Evolutionary conservation across 2,329 filamentous ascomycete genomes (phyloP).

Genomic region (Balansia obtecta): DNA sequence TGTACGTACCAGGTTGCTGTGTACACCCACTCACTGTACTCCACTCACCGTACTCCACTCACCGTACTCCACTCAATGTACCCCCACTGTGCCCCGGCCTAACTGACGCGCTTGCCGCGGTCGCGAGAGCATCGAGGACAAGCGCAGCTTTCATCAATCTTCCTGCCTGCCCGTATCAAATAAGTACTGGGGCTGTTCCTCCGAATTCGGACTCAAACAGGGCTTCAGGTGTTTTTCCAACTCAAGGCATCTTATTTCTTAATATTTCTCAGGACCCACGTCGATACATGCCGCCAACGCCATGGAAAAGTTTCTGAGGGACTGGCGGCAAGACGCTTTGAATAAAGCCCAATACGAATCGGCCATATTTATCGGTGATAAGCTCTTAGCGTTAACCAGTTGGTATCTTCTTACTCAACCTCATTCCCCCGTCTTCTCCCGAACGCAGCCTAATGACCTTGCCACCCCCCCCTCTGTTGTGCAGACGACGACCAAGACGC

Average conservation of each 20-base stretch:
- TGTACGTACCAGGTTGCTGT: no score
- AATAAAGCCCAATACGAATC: constrained; percentile 95
- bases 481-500: constrained; percentile 86
- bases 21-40: no score
- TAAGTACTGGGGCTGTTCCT: no score
- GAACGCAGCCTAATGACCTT: neutral
- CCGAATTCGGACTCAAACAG: no score
- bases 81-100: no score
- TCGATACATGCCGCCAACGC: neutral
- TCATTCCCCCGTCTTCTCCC: neutral
- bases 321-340: constrained; percentile 89
- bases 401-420: constrained; percentile 19
- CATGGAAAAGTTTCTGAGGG: constrained; percentile 89
- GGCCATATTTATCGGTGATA: constrained; percentile 94
- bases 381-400: constrained; percentile 90
- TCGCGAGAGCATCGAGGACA: neutral
- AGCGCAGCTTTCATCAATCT: neutral
- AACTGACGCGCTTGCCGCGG: neutral
- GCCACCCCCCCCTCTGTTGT: constrained; percentile 3
- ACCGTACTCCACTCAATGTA: no score
- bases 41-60: no score
- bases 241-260: neutral
- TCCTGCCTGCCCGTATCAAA: no score
- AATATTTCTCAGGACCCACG: neutral
- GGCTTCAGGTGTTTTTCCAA: no score